Evolutionary conservation across 1,139 yeast species (phyloP).

Genomic region (Pneumocystis murina): DNA sequence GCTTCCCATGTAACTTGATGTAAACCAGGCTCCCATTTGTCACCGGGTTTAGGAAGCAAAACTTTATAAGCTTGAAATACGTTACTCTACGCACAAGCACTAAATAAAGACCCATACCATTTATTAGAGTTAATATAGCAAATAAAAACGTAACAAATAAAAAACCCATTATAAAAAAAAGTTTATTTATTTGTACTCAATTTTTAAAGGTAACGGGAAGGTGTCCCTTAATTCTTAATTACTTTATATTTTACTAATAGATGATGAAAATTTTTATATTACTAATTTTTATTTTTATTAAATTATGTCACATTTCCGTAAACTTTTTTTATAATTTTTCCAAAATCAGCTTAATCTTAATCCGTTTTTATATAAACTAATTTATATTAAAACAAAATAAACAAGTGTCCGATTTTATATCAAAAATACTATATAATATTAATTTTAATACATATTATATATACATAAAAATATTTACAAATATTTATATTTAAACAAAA

Average conservation of each 20-base stretch:
- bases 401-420: no score
- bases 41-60: neutral
- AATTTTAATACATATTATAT: no score
- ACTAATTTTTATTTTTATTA: neutral
- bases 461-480: no score
- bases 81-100: neutral
- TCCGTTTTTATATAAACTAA: neutral
- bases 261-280: neutral
- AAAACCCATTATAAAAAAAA: neutral
- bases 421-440: no score
- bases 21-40: neutral
- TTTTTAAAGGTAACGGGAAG: neutral
- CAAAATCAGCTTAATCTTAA: neutral
- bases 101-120: neutral
- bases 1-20: neutral
- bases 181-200: neutral
- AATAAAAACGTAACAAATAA: neutral
- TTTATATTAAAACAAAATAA: neutral
- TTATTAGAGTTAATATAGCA: neutral
- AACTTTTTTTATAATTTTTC: neutral
- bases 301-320: neutral
- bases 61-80: neutral
- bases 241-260: neutral
- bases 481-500: no score
- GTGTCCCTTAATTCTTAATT: neutral